Base-by-base conservation (phyloP, 2,329 filamentous ascomycete genomes). In the Xylariaceae sp. region DNA sequence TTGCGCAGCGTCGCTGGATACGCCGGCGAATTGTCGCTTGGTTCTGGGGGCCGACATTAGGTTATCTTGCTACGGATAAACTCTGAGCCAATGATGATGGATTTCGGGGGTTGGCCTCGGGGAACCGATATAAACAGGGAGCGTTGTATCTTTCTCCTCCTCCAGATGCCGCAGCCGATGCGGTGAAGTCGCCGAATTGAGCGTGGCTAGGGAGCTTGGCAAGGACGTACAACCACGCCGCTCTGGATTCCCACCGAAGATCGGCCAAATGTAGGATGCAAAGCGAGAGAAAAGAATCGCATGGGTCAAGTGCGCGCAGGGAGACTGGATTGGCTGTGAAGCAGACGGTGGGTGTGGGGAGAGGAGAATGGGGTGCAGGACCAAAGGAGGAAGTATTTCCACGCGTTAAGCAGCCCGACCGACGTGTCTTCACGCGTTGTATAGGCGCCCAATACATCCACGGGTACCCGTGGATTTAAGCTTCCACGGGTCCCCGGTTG, bases 1-100 rank as follows among this genome's bases (percentile, higher is more conserved):
- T 65, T 85, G 81, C 8, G 78, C 66, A 10, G 80, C 74, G 63
- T 85, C 80, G 68, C 77, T 79, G 46, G 81, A 72, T 49, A 79
- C 76, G 64, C 82, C 82, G 53, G 80, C 77, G 66, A 85, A 85
- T 55, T 77, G 80, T 47, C 82, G 80, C 73, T 86, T 86, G 49
- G 75, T 75, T 65, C 80, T 76, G 22, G 78, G 76, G 51, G 69
- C 72, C 29, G 79, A 77, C 80, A 83, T 82, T 41, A 53, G 18
- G 41, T 34, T 41, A 13, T 34, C n/a, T 53, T 42, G 4, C 21
- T 19, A 2, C 18, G 26, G 1, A n/a, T 21, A 2, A 47, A 16
- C 26, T 26, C 26, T 26, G 8, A 8, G 26, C 26, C 26, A 26
- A 41, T 30, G 8, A 30, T 26, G 16, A 39, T 34, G 40, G 55